Percentiles rank a stretch among this genome's conserved stretches.
Conservation (phyloP, 164 flowering plant species). For the Aristolochia californica region DNA sequence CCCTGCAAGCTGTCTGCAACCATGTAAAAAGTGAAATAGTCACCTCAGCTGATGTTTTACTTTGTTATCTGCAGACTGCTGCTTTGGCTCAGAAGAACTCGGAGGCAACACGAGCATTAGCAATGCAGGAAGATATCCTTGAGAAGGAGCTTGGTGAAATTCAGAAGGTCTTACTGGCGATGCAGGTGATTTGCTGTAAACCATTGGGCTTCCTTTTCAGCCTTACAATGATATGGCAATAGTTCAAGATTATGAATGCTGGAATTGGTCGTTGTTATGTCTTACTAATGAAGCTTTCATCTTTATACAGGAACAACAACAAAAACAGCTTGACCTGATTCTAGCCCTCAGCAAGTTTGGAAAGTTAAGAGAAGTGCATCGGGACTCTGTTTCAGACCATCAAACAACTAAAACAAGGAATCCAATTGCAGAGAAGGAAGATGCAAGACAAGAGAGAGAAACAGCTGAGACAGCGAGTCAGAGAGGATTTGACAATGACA, state of each 20-base stretch:
- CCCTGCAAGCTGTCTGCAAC: too few relatives aligned
- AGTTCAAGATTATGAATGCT: too few relatives aligned
- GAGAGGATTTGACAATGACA: conserved; percentile 4
- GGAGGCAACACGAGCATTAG: conserved; percentile 79
- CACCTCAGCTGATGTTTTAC: too few relatives aligned
- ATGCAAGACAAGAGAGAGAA: conserved; percentile 11
- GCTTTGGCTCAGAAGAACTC: conserved; percentile 84
- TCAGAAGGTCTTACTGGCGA: conserved; percentile 83
- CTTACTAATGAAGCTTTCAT: background rate
- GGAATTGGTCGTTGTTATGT: too few relatives aligned
- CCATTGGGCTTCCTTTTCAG: too few relatives aligned
- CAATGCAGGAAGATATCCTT: conserved; percentile 58
- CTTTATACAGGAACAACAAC: conserved; percentile 57
- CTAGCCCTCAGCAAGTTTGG: conserved; percentile 57
- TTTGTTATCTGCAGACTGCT: conserved; percentile 50
- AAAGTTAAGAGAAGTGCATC: conserved; percentile 35
- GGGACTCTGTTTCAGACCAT: conserved; percentile 16
- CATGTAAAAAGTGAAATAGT: too few relatives aligned
- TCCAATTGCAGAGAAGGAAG: conserved; percentile 11
- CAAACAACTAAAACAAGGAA: conserved; percentile 4
- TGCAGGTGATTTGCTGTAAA: conserved; percentile 89
- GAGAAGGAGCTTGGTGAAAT: conserved; percentile 93
- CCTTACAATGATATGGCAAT: too few relatives aligned
- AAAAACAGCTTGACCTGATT: conserved; percentile 75
- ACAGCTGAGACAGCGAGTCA: conserved; percentile 1